Percentiles rank a stretch among this genome's conserved stretches.
Conservation (phyloP, 2,329 filamentous ascomycete genomes). For the Aspergillus amoenus region DNA sequence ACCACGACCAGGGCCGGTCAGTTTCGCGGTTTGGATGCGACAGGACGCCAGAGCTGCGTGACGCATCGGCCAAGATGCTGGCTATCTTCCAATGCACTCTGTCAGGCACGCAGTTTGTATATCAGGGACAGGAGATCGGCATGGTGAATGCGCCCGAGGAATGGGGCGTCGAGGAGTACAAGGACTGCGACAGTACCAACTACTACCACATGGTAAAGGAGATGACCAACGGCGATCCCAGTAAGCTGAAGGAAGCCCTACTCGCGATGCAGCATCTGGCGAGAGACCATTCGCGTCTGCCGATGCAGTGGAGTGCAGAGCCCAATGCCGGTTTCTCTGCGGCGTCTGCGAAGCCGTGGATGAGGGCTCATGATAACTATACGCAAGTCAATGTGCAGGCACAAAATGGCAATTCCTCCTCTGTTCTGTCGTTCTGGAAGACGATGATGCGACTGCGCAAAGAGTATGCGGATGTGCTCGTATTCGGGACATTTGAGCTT, state of each 20-base stretch:
- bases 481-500: conserved; percentile 65
- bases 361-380: conserved; percentile 61
- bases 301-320: conserved; percentile 67
- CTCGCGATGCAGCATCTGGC: conserved; percentile 58
- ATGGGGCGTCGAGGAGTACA: conserved; percentile 65
- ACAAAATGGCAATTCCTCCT: conserved; percentile 47
- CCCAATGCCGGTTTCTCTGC: conserved; percentile 65
- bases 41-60: conserved; percentile 43
- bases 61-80: conserved; percentile 58
- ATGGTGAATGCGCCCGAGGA: conserved; percentile 62
- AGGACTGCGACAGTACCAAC: conserved; percentile 62
- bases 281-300: conserved; percentile 68
- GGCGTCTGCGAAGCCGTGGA: conserved; percentile 58
- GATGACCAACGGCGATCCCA: background rate
- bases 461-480: conserved; percentile 59
- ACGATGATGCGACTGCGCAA: conserved; percentile 59
- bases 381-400: conserved; percentile 47
- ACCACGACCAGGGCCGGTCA: conserved; percentile 64
- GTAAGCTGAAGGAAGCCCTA: background rate
- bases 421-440: conserved; percentile 62
- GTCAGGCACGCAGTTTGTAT: conserved; percentile 63
- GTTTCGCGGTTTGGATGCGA: conserved; percentile 54
- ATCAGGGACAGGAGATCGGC: conserved; percentile 68
- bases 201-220: conserved; percentile 51
- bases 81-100: conserved; percentile 57